phyloP scores from a whole-genome alignment of 2,329 filamentous ascomycete genomes.

The Trichoderma brevicompactum region DNA sequence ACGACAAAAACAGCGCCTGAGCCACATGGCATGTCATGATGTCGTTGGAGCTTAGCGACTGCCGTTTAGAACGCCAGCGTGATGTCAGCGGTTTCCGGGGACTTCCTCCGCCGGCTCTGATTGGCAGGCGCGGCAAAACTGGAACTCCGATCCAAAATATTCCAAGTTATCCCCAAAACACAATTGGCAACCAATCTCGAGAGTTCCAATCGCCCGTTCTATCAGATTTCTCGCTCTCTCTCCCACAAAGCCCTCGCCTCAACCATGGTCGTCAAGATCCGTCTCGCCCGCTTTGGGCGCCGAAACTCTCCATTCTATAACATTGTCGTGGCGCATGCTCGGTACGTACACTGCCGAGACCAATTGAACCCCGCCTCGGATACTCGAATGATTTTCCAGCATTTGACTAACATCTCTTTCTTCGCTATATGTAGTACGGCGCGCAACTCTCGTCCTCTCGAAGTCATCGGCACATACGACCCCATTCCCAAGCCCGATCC shows the following conservation, averaged over 20 bases:
- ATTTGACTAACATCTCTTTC: slow-evolving; percentile 39
- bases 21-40: slow-evolving; percentile 20
- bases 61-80: slow-evolving; percentile 13
- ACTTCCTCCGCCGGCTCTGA: slow-evolving; percentile 35
- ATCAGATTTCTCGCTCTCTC: slow-evolving; percentile 2
- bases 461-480: slow-evolving; percentile 85
- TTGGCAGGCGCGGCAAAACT: slow-evolving; percentile 46
- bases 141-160: slow-evolving; percentile 38
- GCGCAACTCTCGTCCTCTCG: slow-evolving; percentile 83
- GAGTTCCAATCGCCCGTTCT: neutral
- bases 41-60: slow-evolving; percentile 18
- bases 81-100: slow-evolving; percentile 23
- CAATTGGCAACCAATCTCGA: neutral
- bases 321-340: slow-evolving; percentile 91
- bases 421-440: slow-evolving; percentile 61
- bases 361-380: slow-evolving; percentile 2
- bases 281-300: slow-evolving; percentile 90
- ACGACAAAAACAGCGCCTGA: neutral
- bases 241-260: neutral
- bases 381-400: neutral
- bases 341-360: slow-evolving; percentile 54
- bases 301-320: slow-evolving; percentile 93
- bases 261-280: slow-evolving; percentile 88
- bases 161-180: slow-evolving; percentile 5
- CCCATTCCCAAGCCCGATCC: slow-evolving; percentile 66